Percentiles rank a stretch among this genome's conserved stretches.
Evolutionary conservation across 1,284 basidiomycete genomes (phyloP).

Genomic region (Marasmius fiardii): DNA sequence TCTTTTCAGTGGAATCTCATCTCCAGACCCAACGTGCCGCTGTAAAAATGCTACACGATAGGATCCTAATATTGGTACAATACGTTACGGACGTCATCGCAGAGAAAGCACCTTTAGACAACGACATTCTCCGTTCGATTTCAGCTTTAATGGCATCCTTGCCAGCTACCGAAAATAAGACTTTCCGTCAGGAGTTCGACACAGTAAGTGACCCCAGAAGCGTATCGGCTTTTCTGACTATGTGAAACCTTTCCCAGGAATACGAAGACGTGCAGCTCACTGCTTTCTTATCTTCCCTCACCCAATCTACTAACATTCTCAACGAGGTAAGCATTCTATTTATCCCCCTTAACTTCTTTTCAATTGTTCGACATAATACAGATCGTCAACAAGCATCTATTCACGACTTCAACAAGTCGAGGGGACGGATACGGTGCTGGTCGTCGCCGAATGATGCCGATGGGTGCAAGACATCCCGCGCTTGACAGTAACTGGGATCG

Average conservation of each 20-base stretch:
- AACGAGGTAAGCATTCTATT: conserved; percentile 71
- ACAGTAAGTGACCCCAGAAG: no score
- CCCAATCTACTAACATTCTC: conserved; percentile 81
- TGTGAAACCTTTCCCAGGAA: conserved; percentile 55
- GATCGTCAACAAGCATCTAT: conserved; percentile 68
- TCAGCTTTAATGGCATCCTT: conserved; percentile 83
- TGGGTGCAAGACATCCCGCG: not conserved
- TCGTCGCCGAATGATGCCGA: conserved; percentile 1
- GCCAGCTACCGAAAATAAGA: conserved; percentile 77
- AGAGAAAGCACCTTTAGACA: no score
- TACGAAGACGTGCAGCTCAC: conserved; percentile 95
- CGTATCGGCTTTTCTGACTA: conserved; percentile 2
- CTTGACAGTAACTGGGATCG: conserved; percentile 42
- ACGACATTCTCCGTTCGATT: conserved; percentile 80
- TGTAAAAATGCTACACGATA: conserved; percentile 92
- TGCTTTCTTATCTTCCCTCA: conserved; percentile 83
- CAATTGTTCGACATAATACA: conserved; percentile 23
- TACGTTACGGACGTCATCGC: conserved; percentile 78
- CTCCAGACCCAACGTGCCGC: conserved; percentile 91
- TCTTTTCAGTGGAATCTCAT: conserved; percentile 75
- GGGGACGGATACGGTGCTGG: conserved; percentile 14
- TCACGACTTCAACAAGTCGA: conserved; percentile 42
- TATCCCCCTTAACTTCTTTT: not conserved
- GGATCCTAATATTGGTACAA: conserved; percentile 78
- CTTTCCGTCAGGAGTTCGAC: conserved; percentile 82